Conservation (phyloP, 2,329 filamentous ascomycete species). For the Phoma sp. region DNA sequence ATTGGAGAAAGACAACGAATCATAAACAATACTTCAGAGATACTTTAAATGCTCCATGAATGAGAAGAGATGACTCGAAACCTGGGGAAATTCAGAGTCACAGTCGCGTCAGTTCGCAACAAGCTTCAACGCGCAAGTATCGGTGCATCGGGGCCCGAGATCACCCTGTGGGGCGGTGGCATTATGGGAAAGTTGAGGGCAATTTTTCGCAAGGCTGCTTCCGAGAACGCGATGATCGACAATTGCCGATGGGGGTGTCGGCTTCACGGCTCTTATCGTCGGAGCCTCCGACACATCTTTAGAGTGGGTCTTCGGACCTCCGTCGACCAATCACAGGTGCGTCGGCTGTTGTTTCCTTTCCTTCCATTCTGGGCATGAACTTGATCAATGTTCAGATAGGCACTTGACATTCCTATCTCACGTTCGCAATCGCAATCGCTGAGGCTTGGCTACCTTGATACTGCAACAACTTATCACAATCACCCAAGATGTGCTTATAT, state of each 20-base stretch:
- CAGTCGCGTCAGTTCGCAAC: no score
- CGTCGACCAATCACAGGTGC: background rate
- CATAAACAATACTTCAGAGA: background rate
- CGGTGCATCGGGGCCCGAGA: no score
- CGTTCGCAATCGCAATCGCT: background rate
- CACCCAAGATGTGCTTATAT: background rate
- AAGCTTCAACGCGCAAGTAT: no score
- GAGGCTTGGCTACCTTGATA: background rate
- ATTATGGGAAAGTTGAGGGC: no score
- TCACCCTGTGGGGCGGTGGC: no score
- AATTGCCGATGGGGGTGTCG: no score
- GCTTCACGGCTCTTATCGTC: background rate
- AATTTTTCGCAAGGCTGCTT: no score
- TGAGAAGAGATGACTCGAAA: no score
- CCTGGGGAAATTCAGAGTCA: no score
- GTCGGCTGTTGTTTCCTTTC: background rate
- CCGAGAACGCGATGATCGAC: no score
- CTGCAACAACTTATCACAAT: background rate
- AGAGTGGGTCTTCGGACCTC: background rate
- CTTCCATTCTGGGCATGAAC: background rate
- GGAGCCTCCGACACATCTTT: background rate
- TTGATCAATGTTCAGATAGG: background rate
- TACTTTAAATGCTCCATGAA: no score
- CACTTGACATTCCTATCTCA: background rate
- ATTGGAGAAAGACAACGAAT: background rate